phyloP scores from a whole-genome alignment of 768 basidiomycete species.

The Boletellus ananiceps region DNA sequence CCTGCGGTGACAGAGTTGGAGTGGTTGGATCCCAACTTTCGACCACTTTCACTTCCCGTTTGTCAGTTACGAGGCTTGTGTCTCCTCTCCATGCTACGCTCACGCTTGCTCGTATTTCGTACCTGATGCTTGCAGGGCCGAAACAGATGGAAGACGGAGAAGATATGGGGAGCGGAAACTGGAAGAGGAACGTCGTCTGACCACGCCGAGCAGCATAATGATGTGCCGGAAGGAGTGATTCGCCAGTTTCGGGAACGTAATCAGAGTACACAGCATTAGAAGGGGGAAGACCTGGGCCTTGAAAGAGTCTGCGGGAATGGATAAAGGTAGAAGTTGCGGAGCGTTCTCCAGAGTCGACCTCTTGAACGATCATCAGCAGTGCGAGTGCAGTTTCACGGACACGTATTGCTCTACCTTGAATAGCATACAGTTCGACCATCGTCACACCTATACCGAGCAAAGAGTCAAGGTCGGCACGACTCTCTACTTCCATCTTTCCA shows the following conservation, averaged over 20 bases:
- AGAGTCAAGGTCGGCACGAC: slow-evolving; percentile 57
- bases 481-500: slow-evolving; percentile 80
- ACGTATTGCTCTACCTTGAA: slow-evolving; percentile 47
- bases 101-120: slow-evolving; percentile 69
- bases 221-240: slow-evolving; percentile 55
- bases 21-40: slow-evolving; percentile 42
- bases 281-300: slow-evolving; percentile 76
- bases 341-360: slow-evolving; percentile 72
- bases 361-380: slow-evolving; percentile 34
- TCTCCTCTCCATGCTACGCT: slow-evolving; percentile 76
- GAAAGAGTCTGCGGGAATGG: slow-evolving; percentile 66
- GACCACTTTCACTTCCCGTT: slow-evolving; percentile 58
- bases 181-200: slow-evolving; percentile 73
- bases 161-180: slow-evolving; percentile 62
- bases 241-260: slow-evolving; percentile 43
- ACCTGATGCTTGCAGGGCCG: slow-evolving; percentile 62
- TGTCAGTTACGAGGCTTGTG: slow-evolving; percentile 60
- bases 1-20: slow-evolving; percentile 45
- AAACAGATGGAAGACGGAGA: slow-evolving; percentile 72
- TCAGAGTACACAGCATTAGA: slow-evolving; percentile 77
- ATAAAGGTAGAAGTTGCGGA: slow-evolving; percentile 77
- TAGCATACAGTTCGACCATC: slow-evolving; percentile 72
- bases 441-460: slow-evolving; percentile 71
- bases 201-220: slow-evolving; percentile 76
- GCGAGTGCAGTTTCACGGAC: neutral